These are phyloP conservation scores for Thamnidium elegans DNA, from an alignment of 192 early-diverging fungal genomes.

Conservation along the genomic window DNA sequence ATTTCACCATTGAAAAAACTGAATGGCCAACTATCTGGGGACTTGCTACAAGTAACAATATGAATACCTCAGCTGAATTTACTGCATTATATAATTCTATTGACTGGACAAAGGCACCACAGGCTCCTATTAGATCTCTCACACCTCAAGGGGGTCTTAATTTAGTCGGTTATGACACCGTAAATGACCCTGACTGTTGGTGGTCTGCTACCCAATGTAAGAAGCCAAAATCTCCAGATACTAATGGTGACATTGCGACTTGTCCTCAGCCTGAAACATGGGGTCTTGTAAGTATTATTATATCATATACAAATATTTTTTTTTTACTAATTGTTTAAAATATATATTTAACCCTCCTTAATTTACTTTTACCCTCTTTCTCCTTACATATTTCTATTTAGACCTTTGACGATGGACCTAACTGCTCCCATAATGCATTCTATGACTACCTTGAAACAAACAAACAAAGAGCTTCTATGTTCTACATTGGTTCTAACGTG, in stretches of 20 bases:
- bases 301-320: not conserved
- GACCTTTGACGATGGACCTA: slow-evolving; percentile 70
- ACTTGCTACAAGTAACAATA: slow-evolving; percentile 30
- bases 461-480: slow-evolving; percentile 59
- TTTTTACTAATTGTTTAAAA: slow-evolving; percentile 1
- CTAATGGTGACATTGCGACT: slow-evolving; percentile 39
- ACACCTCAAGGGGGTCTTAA: slow-evolving; percentile 34
- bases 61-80: slow-evolving; percentile 43
- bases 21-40: slow-evolving; percentile 34
- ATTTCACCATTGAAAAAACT: slow-evolving; percentile 10
- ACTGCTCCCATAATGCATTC: slow-evolving; percentile 41
- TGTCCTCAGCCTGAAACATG: slow-evolving; percentile 44
- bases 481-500: slow-evolving; percentile 61
- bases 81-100: slow-evolving; percentile 44
- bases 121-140: slow-evolving; percentile 21
- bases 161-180: slow-evolving; percentile 17
- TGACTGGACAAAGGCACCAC: slow-evolving; percentile 42
- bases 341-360: not conserved
- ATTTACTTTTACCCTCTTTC: not conserved
- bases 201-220: slow-evolving; percentile 48
- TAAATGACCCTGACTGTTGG: slow-evolving; percentile 39
- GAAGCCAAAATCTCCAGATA: slow-evolving; percentile 23
- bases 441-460: slow-evolving; percentile 43
- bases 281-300: slow-evolving; percentile 36
- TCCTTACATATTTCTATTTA: not conserved